Percentiles rank a stretch among this genome's conserved stretches.
Conservation (phyloP, 768 basidiomycete species). For the Imleria badia region DNA sequence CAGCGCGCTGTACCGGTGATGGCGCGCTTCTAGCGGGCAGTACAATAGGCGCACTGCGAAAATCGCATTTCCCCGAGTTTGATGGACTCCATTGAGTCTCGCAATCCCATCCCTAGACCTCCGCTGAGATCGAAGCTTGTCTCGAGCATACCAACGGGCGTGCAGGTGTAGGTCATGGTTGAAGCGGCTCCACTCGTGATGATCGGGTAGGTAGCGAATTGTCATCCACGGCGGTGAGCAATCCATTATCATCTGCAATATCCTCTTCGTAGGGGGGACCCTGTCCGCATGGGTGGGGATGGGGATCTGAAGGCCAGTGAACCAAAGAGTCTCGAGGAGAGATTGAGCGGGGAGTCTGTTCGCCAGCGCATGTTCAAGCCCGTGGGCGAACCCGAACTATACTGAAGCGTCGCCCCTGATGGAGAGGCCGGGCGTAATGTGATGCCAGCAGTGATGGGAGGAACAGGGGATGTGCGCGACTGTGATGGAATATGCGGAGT, state of each 20-base stretch:
- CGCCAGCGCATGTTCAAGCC: constrained; percentile 15
- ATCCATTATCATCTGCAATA: not conserved
- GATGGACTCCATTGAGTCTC: constrained; percentile 48
- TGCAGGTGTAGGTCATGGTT: constrained; percentile 6
- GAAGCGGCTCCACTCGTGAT: constrained; percentile 2
- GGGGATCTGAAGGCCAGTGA: constrained; percentile 20
- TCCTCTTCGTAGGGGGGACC: constrained; percentile 27
- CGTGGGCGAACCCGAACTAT: constrained; percentile 20
- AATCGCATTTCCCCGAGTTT: constrained; percentile 66
- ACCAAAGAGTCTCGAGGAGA: constrained; percentile 13
- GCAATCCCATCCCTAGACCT: constrained; percentile 22
- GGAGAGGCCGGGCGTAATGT: constrained; percentile 13
- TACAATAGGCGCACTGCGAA: constrained; percentile 18
- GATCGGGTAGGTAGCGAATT: not conserved
- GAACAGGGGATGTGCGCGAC: constrained; percentile 2
- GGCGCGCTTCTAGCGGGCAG: constrained; percentile 12
- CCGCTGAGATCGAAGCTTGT: constrained; percentile 26
- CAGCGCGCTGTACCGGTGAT: constrained; percentile 45
- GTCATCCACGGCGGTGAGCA: not conserved
- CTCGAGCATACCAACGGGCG: constrained; percentile 17
- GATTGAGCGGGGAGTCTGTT: constrained; percentile 25
- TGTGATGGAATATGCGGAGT: constrained; percentile 4
- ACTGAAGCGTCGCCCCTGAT: constrained; percentile 6
- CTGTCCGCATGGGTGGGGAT: constrained; percentile 24
- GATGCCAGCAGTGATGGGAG: not conserved